Evolutionary conservation across 2,329 filamentous ascomycete species (phyloP), one percentile per base, ranked within the genome.

Genomic region (Bisporella sp.): DNA sequence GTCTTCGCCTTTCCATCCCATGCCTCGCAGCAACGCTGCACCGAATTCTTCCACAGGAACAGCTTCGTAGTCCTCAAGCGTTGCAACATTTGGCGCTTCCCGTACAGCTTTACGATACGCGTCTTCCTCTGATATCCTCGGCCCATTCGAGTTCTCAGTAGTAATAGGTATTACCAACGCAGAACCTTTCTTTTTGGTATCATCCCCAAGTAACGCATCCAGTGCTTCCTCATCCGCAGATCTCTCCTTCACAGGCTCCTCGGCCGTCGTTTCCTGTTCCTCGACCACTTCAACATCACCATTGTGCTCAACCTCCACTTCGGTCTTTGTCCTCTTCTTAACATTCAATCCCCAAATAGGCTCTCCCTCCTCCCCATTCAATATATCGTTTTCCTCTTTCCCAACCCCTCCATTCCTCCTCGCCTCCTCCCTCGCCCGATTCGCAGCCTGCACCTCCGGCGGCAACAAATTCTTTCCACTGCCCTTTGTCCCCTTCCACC

Each of bases 21-120:
- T 96, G 7, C 91, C 90, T 32, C 91, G 82, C 35, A 99, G 76
- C 56, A 97, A 75, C 0, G 91, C 90, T 13, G 90, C 87, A 6
- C 93, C 93, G 58, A 97, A 99, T 60, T 96, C 90, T 59, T 96
- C 92, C 12, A 97, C 89, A 0, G 93, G 92, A 54, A 96, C 85
- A 9, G 85, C 83, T 52, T 87, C 85, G 69, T 97, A 97, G 62
- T 93, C 89, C 33, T 88, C 87, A 13, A 95, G 72, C 0, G 83
- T 87, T 4, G 89, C 84, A 31, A 81, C 76, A 28, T 89, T 86
- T 1, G 89, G 90, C 1, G 89, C 85, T 30, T 78, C 72, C 9
- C 78, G 74, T 31, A 91, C 78, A 64, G 92, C 88, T 30, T 79
- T 77, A 32, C 75, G 74, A 62, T 89, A 91, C 3, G 82, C 82